Base-by-base conservation (phyloP, 2,329 filamentous ascomycete genomes). In the Penicillium frequentans region DNA sequence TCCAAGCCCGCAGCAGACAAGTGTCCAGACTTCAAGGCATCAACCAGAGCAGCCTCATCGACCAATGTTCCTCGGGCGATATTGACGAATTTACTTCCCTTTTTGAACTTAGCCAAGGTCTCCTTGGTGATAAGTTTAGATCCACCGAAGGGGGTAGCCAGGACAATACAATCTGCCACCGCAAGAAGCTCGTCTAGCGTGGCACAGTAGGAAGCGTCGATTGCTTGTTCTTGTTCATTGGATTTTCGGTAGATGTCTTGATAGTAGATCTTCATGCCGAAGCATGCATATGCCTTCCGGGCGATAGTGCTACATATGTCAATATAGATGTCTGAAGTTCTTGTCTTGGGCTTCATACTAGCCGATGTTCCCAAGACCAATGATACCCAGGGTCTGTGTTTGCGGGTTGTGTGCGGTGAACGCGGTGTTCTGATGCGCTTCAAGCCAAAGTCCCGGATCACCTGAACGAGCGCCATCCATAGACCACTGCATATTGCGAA, bases 181-280 rank as follows among this genome's bases (percentile, higher is more conserved):
- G 55, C 45, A 13, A 57, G 49, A 24, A 56, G 23, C 5, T 57
- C 55, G 39, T 53, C 50, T 2, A 57, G 23, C 3, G 49, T 24
- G 39, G 33, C 39, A 42, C 46, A 57, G 37, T 49, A 57, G 5
- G 55, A 49, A 7, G 55, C 55, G 13, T n/a, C 33, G 16, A 54
- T 35, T 10, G 46, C 47, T 43, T 58, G n/a, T 44, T 54, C 55
- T 47, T 54, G 55, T 31, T 54, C 46, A 35, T 11, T 21, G 13
- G 55, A 48, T 24, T 54, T 54, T 23, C 50, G 55, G 24, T 53
- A 51, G 21, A 52, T 16, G 26, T 56, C 54, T 26, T 56, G 54
- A n/a, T 56, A 56, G 27, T 44, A 56, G 49, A 56, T 56, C 33
- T 56, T 56, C 54, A 56, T 56, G 14, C 54, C 54, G 21, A 56